Evolutionary conservation across 1,139 yeast species (phyloP), one percentile per base, ranked within the genome.

Genomic region (Sporopachydermia cereana): DNA sequence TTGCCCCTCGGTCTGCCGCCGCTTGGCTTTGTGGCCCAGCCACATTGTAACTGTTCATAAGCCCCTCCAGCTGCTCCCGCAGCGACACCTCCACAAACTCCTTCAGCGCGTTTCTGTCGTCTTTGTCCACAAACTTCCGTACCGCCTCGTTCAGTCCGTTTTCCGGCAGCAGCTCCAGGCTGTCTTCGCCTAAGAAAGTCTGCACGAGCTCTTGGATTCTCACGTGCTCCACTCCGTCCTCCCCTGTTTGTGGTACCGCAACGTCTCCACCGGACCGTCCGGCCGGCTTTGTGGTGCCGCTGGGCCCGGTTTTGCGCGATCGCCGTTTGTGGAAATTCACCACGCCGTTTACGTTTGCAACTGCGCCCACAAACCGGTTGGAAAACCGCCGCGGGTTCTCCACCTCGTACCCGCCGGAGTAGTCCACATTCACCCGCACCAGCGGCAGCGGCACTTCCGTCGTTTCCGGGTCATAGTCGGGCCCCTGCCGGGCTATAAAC

Each of bases 351-450:
- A 82, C 77, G 58, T 91, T 91, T 12, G 98, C 98, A 2, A 91
- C 94, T 50, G 71, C 72, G 0, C 96, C 96, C 3, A 85, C 95
- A 68, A 89, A 93, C 54, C 85, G 67, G 56, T 89, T 86, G 3
- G 96, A 86, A 53, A 91, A 85, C 49, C 96, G 64, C 47, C 94
- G 71, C 0, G 95, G 85, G 56, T 91, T 89, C 55, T 89, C 98
- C 34, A 91, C 85, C 53, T 88, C 95, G 55, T 75, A 89, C 3
- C 89, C 95, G 0, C 95, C 96, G 30, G 88, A 71, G 54, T 88
- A 89, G 51, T 91, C 96, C 0, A 91, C 96, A 41, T 88, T 68
- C 22, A 93, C 61, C 43, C 98, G 67, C 3, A 91, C 69, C 46
- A 91, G 64, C 0, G 99, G 99, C 27, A 88, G 62, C 0, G 94